Conservation (phyloP, 768 basidiomycete genomes). For the Rhodocollybia butyracea region DNA sequence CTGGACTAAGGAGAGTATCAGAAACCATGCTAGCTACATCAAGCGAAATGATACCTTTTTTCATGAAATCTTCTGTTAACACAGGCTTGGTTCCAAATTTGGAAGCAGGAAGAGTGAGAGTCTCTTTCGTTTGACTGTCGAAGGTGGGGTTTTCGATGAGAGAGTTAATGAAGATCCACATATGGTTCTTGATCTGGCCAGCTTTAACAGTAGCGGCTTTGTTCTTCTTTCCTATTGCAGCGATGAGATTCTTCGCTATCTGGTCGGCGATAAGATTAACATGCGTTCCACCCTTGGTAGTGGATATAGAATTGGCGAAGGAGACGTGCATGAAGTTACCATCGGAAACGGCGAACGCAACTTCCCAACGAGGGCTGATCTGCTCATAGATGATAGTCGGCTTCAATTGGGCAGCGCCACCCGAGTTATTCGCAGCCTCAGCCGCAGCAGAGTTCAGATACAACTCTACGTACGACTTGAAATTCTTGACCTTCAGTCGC, state of each 20-base stretch:
- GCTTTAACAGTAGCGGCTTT: constrained; percentile 94
- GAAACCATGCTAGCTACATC: background rate
- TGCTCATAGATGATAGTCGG: constrained; percentile 80
- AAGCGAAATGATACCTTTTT: constrained; percentile 67
- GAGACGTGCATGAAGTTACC: constrained; percentile 92
- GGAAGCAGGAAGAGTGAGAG: constrained; percentile 76
- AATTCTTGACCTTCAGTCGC: constrained; percentile 87
- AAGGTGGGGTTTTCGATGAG: constrained; percentile 97
- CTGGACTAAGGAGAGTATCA: constrained; percentile 46
- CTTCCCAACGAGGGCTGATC: constrained; percentile 84
- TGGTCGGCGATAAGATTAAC: constrained; percentile 84
- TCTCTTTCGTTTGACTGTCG: constrained; percentile 99
- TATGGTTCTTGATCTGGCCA: constrained; percentile 92
- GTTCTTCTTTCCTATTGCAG: constrained; percentile 93
- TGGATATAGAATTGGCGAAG: constrained; percentile 96
- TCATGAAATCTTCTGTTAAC: constrained; percentile 90
- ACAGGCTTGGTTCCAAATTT: constrained; percentile 90
- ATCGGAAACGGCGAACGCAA: constrained; percentile 92
- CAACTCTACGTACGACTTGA: constrained; percentile 96
- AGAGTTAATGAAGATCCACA: constrained; percentile 97
- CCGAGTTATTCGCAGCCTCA: constrained; percentile 63
- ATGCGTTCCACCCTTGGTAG: constrained; percentile 94
- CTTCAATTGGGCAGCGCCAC: constrained; percentile 77
- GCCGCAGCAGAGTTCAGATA: constrained; percentile 79
- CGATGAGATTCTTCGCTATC: constrained; percentile 79